Evolutionary conservation across 495 filamentous ascomycete species (phyloP), one percentile per base, ranked within the genome.

Genomic region (Rusavskia elegans): DNA sequence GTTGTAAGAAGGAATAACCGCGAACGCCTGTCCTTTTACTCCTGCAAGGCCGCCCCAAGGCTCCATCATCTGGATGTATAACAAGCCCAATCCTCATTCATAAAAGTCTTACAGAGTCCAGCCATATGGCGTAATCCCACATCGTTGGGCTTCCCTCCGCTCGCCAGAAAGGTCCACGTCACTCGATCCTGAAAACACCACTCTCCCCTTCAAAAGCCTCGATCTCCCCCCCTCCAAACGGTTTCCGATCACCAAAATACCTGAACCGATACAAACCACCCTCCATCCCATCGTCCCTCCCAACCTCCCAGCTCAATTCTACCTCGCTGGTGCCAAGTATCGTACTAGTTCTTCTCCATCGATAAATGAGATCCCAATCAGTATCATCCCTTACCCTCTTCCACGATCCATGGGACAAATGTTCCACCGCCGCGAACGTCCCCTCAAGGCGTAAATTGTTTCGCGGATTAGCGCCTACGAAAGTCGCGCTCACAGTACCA

Each of bases 381-480:
- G 60, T 66, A 62, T 95, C 88, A 55, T 82, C 76, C 30, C 83
- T 76, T 14, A 93, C 76, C 38, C 61, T 68, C 45, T 62, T 63
- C 90, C 89, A 97, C 3, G 50, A 55, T 9, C 64, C 73, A 3
- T 65, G 65, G 8, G 61, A 68, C 3, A 64, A 55, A n/a, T 75
- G 68, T 70, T 97, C 88, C 3, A 96, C 81, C 1, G 82, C 80
- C 8, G 82, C 86, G 60, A 81, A 95, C 7, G 83, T 95, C 9
- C 73, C 77, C 59, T 85, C 89, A 13, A 85, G 76, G 20, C 78
- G 77, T 30, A 96, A 75, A 53, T 93, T 81, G 58, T 98, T 96
- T 36, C 90, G 72, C 19, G 90, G 90, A 55, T 95, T 96, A 3
- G 89, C 88, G 39, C 85, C 92, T 14, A 92, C 78, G 64, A 98